Evolutionary conservation across 331 rosid genomes (phyloP).

Genomic region (Prunus yedoensis): DNA sequence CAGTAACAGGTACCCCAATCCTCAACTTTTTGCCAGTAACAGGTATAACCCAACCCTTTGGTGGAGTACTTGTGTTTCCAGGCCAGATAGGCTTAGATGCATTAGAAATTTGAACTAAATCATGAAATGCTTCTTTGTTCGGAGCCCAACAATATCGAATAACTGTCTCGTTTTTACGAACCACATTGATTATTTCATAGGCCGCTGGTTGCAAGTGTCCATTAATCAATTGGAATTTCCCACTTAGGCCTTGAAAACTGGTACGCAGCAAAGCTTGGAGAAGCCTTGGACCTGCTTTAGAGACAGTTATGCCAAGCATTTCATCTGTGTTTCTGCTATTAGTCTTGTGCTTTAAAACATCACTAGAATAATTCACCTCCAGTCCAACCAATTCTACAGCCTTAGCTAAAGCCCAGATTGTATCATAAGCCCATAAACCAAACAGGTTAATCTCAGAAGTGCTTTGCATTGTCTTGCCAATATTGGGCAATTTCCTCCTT

Average conservation of each 20-base stretch:
- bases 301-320: too few species aligned
- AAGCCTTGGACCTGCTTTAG: too few species aligned
- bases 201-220: constrained; percentile 21
- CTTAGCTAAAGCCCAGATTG: constrained; percentile 37
- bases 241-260: constrained; percentile 32
- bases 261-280: background rate
- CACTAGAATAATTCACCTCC: too few species aligned
- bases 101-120: too few species aligned
- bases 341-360: too few species aligned
- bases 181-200: constrained; percentile 36
- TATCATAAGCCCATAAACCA: constrained; percentile 47
- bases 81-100: background rate
- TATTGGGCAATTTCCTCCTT: too few species aligned
- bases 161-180: background rate
- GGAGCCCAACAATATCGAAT: background rate
- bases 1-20: too few species aligned
- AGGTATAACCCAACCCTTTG: constrained; percentile 16
- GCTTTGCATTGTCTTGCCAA: too few species aligned
- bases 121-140: background rate
- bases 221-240: constrained; percentile 15
- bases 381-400: constrained; percentile 20
- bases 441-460: background rate
- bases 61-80: constrained; percentile 3
- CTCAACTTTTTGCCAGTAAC: too few species aligned
- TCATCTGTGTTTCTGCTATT: too few species aligned